Evolutionary conservation across 192 early-diverging fungal species (phyloP), one percentile per base, ranked within the genome.

Genomic region (Powellomyces hirtus): DNA sequence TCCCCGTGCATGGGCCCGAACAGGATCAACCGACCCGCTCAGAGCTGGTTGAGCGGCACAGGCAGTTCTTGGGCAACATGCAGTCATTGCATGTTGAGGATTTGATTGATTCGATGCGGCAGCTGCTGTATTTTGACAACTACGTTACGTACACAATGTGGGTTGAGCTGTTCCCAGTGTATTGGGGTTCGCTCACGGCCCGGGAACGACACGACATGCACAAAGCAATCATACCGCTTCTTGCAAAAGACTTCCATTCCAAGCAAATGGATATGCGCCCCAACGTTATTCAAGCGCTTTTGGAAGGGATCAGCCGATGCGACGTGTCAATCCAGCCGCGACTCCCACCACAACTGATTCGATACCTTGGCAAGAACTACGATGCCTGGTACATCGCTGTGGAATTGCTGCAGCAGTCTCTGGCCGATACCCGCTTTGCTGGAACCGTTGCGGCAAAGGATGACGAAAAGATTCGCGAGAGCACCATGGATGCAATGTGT

Each of bases 211-310:
- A 98, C 55, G 90, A 95, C 64, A 58, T 95, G 57, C 87, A 86
- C 14, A 95, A 93, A 59, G 83, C 88, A 0, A 64, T 97, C 5
- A 91, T 96, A 50, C 76, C 89, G 0, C 76, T 99, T 14, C 83
- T 99, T 22, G 90, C 93, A 1, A 91, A 92, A 65, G 94, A 95
- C 26, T 98, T 94, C 62, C 96, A 99, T 69, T 76, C 76, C 53
- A 84, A 83, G 61, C 96, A 98, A 75, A 77, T 80, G 7, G 81
- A 88, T 18, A 58, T 82, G 34, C 84, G 94, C 5, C 94, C 95
- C n/a, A 99, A 98, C 75, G 93, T 98, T 2, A 89, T 99, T 24
- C 94, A 96, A 69, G 89, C 92, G 1, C 73, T 99, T 2, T 71
- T 99, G 20, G 91, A 97, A 0, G 94, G 91, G 46, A 88, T 96